Conservation (phyloP, 2,329 filamentous ascomycete genomes). For the Neonectria ditissima region DNA sequence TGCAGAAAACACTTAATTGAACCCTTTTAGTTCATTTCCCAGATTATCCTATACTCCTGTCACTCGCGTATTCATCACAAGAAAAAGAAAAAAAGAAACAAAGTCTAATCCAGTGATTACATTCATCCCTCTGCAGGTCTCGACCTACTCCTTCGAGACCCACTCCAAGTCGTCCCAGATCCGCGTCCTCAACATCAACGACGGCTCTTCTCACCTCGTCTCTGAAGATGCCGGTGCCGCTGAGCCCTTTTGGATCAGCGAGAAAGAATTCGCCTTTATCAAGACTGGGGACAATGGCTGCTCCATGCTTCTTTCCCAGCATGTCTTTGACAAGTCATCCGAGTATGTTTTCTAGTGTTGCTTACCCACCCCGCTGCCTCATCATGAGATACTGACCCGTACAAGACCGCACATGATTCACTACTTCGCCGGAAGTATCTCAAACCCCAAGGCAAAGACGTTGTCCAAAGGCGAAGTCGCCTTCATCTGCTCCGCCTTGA, state of each 20-base stretch:
- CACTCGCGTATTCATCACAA: not conserved
- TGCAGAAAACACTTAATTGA: conserved; percentile 32
- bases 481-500: conserved; percentile 71
- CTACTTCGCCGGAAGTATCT: conserved; percentile 64
- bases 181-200: conserved; percentile 76
- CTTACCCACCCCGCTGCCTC: not conserved
- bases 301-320: conserved; percentile 59
- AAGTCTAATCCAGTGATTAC: not conserved
- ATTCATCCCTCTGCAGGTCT: conserved; percentile 57
- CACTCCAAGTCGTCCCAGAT: conserved; percentile 78
- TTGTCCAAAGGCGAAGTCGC: conserved; percentile 63
- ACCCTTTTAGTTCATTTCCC: not conserved
- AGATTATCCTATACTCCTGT: too few relatives aligned
- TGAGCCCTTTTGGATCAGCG: conserved; percentile 82
- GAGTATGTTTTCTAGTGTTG: conserved; percentile 49
- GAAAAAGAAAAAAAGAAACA: too few relatives aligned
- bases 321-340: conserved; percentile 49
- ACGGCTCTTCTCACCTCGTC: conserved; percentile 73
- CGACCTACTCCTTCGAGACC: conserved; percentile 82
- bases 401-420: conserved; percentile 56
- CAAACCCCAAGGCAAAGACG: conserved; percentile 69
- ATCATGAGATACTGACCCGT: not conserved
- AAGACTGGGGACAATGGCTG: conserved; percentile 60
- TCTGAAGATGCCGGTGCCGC: conserved; percentile 73
- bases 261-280: conserved; percentile 70